Evolutionary conservation across 2,329 filamentous ascomycete genomes (phyloP).

Genomic region (Colletotrichum somersetense): DNA sequence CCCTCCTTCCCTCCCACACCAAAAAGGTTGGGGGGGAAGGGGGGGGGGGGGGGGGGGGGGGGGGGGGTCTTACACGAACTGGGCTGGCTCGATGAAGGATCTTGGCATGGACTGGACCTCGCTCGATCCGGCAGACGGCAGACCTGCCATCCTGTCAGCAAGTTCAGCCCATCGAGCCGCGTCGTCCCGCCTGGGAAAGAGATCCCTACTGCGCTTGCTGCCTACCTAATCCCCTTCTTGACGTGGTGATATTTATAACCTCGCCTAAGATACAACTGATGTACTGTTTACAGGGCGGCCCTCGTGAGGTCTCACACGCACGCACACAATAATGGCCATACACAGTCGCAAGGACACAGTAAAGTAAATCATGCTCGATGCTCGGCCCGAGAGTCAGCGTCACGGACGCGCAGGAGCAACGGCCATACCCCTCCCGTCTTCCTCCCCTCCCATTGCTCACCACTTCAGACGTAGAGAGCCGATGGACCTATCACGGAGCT

Average conservation of each 20-base stretch:
- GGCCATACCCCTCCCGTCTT: background rate
- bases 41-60: background rate
- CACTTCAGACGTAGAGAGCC: background rate
- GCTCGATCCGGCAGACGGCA: background rate
- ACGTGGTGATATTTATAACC: constrained; percentile 17
- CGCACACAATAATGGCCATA: no score
- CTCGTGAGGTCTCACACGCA: no score
- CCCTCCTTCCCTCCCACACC: background rate
- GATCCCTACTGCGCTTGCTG: background rate
- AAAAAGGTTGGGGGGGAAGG: background rate
- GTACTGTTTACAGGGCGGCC: no score
- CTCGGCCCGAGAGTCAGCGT: background rate
- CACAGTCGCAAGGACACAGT: no score
- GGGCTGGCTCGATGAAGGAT: background rate
- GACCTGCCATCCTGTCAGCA: constrained; percentile 1
- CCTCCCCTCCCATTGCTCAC: background rate
- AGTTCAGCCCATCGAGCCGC: background rate
- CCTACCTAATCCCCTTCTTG: background rate
- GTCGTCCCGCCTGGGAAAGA: background rate
- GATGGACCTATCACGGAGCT: background rate
- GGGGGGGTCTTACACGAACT: background rate
- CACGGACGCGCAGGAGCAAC: background rate
- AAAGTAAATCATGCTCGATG: no score
- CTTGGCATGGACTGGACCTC: background rate
- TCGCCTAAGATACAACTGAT: background rate